These are phyloP conservation scores for Mucor saturninus DNA, from an alignment of 371 early-diverging fungal species.

Conservation along the genomic window DNA sequence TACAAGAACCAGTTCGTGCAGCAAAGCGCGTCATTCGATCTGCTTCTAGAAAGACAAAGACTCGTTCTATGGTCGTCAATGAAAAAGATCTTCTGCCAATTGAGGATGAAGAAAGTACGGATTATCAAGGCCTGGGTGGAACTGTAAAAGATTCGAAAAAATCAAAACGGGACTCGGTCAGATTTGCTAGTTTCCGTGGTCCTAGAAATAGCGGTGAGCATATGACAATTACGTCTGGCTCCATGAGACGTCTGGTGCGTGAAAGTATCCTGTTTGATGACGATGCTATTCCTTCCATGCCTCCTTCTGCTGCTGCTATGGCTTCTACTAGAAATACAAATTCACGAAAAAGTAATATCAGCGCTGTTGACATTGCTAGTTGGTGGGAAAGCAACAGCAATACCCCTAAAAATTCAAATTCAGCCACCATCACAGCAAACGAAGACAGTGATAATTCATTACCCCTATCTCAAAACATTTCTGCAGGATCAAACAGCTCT, in stretches of 20 bases:
- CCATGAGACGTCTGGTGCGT: constrained; percentile 41
- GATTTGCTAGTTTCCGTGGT: constrained; percentile 17
- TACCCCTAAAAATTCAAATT: not conserved
- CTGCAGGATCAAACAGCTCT: constrained; percentile 11
- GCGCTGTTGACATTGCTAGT: constrained; percentile 21
- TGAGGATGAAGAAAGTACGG: not conserved
- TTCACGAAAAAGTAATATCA: constrained; percentile 5
- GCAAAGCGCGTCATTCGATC: constrained; percentile 27
- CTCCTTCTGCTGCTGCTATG: constrained; percentile 13
- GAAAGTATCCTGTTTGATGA: constrained; percentile 34
- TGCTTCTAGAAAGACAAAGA: constrained; percentile 30
- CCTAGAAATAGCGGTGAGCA: constrained; percentile 20
- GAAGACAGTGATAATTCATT: not conserved
- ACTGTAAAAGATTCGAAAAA: constrained; percentile 1
- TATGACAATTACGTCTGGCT: constrained; percentile 39
- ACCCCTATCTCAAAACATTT: constrained; percentile 10
- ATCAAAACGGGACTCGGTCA: constrained; percentile 17
- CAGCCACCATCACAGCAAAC: not conserved
- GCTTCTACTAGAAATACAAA: not conserved
- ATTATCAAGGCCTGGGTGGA: not conserved
- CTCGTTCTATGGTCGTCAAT: constrained; percentile 20
- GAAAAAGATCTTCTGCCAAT: not conserved
- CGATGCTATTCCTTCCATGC: constrained; percentile 5
- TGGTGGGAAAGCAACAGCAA: constrained; percentile 24
- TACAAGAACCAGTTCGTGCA: constrained; percentile 22